phyloP scores from a whole-genome alignment of 306 rosid genomes.

The Cicer chorassanicum region DNA sequence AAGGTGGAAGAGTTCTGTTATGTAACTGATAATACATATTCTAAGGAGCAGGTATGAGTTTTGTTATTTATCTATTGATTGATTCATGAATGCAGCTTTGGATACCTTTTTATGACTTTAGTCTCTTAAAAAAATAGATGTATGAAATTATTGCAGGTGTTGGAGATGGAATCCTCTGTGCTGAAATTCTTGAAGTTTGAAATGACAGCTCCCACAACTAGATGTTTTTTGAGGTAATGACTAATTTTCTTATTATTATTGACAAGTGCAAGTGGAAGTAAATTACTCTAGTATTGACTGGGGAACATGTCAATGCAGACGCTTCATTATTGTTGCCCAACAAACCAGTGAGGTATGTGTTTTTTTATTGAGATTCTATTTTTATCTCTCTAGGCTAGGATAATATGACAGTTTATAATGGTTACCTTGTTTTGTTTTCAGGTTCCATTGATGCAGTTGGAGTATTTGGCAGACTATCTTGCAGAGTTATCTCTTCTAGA shows the following conservation, averaged over 20 bases:
- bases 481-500: constrained; percentile 66
- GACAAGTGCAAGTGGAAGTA: constrained; percentile 2
- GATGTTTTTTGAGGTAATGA: constrained; percentile 77
- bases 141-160: constrained; percentile 57
- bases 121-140: constrained; percentile 18
- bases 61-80: not conserved
- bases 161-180: constrained; percentile 86
- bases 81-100: constrained; percentile 17
- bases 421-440: constrained; percentile 39
- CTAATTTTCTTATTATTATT: constrained; percentile 31
- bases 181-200: constrained; percentile 83
- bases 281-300: constrained; percentile 41
- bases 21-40: constrained; percentile 85
- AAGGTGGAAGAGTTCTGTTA: constrained; percentile 89
- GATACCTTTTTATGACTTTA: constrained; percentile 18
- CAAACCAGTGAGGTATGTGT: constrained; percentile 58
- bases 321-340: constrained; percentile 55
- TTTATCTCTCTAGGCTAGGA: not conserved
- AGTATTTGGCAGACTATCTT: constrained; percentile 64
- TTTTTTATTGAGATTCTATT: constrained; percentile 27
- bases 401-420: constrained; percentile 16
- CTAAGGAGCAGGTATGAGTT: constrained; percentile 70
- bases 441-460: constrained; percentile 59
- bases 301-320: constrained; percentile 56
- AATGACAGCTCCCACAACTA: constrained; percentile 86